Evolutionary conservation across 2,329 filamentous ascomycete genomes (phyloP).

Genomic region (Colletotrichum acutatum): DNA sequence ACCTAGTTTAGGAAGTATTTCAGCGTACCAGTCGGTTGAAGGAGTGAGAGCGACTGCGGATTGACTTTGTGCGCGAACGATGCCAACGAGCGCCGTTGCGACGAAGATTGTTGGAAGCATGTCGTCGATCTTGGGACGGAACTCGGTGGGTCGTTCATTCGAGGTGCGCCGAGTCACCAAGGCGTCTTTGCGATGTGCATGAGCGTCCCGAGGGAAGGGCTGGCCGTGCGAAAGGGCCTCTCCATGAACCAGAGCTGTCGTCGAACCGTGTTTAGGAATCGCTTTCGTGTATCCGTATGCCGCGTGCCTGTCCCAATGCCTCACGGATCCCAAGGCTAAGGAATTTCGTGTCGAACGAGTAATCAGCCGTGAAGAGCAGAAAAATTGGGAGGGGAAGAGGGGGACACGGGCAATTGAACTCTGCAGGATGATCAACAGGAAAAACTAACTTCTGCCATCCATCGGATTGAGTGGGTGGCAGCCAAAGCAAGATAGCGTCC

Average conservation of each 20-base stretch:
- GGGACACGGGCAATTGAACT: slow-evolving; percentile 15
- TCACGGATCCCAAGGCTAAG: not conserved
- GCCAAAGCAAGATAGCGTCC: slow-evolving; percentile 22
- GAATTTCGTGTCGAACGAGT: not conserved
- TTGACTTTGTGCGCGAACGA: slow-evolving; percentile 26
- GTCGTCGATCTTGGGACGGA: slow-evolving; percentile 15
- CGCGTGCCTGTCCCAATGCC: not conserved
- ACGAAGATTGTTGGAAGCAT: slow-evolving; percentile 27
- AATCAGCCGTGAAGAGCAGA: slow-evolving; percentile 12
- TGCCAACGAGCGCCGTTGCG: slow-evolving; percentile 25
- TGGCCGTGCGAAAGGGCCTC: slow-evolving; percentile 5
- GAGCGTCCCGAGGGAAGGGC: slow-evolving; percentile 20
- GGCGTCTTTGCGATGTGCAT: slow-evolving; percentile 27
- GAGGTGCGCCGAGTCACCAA: slow-evolving; percentile 34
- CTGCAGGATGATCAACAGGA: slow-evolving; percentile 20
- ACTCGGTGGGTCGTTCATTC: slow-evolving; percentile 16
- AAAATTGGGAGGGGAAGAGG: slow-evolving; percentile 5
- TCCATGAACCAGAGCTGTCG: slow-evolving; percentile 25
- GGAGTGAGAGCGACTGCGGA: slow-evolving; percentile 34
- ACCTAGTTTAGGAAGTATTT: not conserved
- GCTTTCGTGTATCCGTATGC: not conserved
- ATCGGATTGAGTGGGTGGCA: slow-evolving; percentile 26
- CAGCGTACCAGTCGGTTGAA: slow-evolving; percentile 30
- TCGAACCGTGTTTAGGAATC: slow-evolving; percentile 13
- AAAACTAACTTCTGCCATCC: slow-evolving; percentile 28